Evolutionary conservation across 495 filamentous ascomycete species (phyloP), one percentile per base, ranked within the genome.

Genomic region (Penicillium maclennaniae): DNA sequence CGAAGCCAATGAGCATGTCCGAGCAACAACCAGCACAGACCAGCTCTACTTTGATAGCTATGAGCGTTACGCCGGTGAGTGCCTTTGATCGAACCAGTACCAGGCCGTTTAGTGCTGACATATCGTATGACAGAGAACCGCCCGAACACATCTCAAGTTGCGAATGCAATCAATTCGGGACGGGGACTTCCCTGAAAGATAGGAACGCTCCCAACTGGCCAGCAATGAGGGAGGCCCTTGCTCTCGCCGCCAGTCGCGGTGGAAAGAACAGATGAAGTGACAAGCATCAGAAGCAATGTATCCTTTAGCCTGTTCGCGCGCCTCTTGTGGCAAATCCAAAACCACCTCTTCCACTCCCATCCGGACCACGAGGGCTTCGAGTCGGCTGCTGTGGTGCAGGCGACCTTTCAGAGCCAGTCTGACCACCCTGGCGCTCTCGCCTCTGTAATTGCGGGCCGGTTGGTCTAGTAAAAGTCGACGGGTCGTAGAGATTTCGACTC

Each of bases 31-130:
- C 38, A 92, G 88, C 63, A 74, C 71, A 1, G 79, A 88, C 63
- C 79, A 85, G 40, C 77, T 92, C 9, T 95, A 92, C 61, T 62
- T 86, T 21, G 87, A 90, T 55, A 85, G 82, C 57, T 86, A 90
- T 76, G 68, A 79, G 70, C 64, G 85, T 78, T 80, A 83, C 80
- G 77, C 79, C 66, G 71, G 76, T 86, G 54, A 69, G 77, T 76
- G 26, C 23, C n/a, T 28, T 47, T 6, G 8, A n/a, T 45, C 27
- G 14, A n/a, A 41, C 19, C 25, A 40, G 41, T 15, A 28, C 8
- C 31, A 21, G 25, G 47, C 23, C 20, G 27, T 42, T 36, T 25
- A n/a, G 49, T 38, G 48, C 59, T 68, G 64, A 68, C 57, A 16
- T 17, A 28, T 21, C 20, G 7, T 42, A 21, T 40, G 7, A 28